A percentile compares a stretch with the other conserved stretches of the same genome.
phyloP scores from a whole-genome alignment of 108 stramenopile genomes.

The Cyclotella distinguenda region DNA sequence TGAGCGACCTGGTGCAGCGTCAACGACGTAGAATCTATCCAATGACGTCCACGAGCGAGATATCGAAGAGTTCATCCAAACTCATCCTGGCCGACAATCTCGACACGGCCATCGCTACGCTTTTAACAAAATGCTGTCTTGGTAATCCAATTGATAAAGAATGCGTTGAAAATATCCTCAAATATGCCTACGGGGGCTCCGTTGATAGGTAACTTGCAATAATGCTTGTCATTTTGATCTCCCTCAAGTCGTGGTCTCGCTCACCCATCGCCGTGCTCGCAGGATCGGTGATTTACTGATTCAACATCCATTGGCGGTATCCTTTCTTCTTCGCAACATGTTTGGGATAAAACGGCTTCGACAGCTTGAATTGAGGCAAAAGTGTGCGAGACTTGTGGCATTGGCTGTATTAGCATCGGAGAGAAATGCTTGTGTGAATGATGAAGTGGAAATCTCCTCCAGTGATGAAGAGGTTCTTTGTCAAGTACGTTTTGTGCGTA shows the following conservation, averaged over 20 bases:
- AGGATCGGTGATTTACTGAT: slow-evolving; percentile 65
- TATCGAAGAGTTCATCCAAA: background rate
- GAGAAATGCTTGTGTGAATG: slow-evolving; percentile 24
- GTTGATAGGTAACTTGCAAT: slow-evolving; percentile 18
- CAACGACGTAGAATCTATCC: slow-evolving; percentile 59
- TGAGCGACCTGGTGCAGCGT: slow-evolving; percentile 73
- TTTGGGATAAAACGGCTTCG: slow-evolving; percentile 56
- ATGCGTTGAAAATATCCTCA: slow-evolving; percentile 59
- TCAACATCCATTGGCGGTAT: slow-evolving; percentile 61
- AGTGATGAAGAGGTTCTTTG: slow-evolving; percentile 59
- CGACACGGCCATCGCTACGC: slow-evolving; percentile 56
- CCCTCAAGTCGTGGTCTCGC: background rate
- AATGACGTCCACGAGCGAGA: background rate
- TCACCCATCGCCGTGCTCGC: background rate
- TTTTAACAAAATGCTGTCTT: slow-evolving; percentile 59
- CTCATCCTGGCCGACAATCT: slow-evolving; percentile 35
- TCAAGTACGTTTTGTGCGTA: slow-evolving; percentile 3
- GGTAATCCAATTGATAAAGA: slow-evolving; percentile 64
- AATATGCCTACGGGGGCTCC: slow-evolving; percentile 41
- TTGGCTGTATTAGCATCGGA: slow-evolving; percentile 68
- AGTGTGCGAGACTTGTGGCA: slow-evolving; percentile 73
- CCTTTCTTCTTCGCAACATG: slow-evolving; percentile 58
- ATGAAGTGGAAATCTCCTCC: slow-evolving; percentile 9
- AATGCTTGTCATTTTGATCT: background rate
- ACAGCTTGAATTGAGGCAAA: slow-evolving; percentile 46